phyloP scores from a whole-genome alignment of 2,329 filamentous ascomycete genomes.

The Fusarium sulawesiense region DNA sequence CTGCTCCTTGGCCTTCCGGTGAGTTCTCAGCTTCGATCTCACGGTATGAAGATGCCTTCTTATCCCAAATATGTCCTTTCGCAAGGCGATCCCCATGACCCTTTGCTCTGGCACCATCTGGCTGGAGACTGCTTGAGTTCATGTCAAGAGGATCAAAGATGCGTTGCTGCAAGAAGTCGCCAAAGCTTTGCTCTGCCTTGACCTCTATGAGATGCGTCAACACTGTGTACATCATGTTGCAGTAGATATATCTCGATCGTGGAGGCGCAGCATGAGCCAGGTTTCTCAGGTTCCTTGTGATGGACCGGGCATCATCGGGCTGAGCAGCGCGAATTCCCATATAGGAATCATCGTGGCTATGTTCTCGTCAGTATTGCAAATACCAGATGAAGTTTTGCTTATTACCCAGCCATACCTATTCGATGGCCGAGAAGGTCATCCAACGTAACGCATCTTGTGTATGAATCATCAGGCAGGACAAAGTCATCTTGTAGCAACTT shows the following conservation, averaged over 20 bases:
- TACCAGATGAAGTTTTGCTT: rapidly evolving
- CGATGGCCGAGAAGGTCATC: constrained; percentile 16
- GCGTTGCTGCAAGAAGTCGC: not conserved
- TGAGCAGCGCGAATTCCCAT: not conserved
- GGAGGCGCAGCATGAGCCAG: constrained; percentile 1
- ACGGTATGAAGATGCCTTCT: not conserved
- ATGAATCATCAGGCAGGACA: not conserved
- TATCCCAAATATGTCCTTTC: constrained; percentile 27
- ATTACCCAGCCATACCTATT: constrained; percentile 17
- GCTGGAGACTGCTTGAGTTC: constrained; percentile 11
- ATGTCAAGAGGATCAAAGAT: constrained; percentile 5
- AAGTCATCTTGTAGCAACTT: constrained; percentile 12
- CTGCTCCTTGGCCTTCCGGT: constrained; percentile 48
- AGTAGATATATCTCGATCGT: constrained; percentile 7
- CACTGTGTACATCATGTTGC: constrained; percentile 28
- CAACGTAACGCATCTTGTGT: constrained; percentile 1
- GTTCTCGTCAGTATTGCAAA: rapidly evolving
- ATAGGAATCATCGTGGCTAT: constrained; percentile 13
- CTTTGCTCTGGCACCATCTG: not conserved
- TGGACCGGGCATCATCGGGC: not conserved
- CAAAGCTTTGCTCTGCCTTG: not conserved
- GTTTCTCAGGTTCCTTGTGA: constrained; percentile 15
- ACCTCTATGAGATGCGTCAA: constrained; percentile 1
- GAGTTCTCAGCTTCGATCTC: constrained; percentile 17
- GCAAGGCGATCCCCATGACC: not conserved